Evolutionary conservation across 2,329 filamentous ascomycete species (phyloP).

Genomic region (Amesomyces nigricolor): DNA sequence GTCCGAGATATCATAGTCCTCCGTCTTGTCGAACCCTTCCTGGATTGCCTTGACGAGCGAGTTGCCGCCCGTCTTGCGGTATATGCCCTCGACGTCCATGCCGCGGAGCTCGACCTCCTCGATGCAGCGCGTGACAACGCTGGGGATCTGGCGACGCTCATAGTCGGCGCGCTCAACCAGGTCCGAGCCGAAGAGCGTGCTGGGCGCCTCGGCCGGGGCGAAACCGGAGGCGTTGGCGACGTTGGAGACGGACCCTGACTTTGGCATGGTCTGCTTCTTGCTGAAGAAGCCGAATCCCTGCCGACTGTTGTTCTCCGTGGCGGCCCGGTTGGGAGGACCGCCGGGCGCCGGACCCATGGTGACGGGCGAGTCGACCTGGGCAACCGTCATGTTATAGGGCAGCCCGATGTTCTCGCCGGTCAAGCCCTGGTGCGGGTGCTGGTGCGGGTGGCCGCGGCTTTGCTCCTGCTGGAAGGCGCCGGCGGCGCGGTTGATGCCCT

Average conservation of each 20-base stretch:
- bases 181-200: conserved; percentile 79
- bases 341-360: conserved; percentile 22
- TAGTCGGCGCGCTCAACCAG: conserved; percentile 78
- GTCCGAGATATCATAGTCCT: conserved; percentile 89
- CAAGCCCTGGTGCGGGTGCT: conserved; percentile 48
- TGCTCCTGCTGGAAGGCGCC: conserved; percentile 57
- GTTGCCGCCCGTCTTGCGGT: conserved; percentile 92
- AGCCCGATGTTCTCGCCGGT: conserved; percentile 60
- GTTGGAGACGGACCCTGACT: conserved; percentile 43
- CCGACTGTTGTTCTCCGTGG: conserved; percentile 36
- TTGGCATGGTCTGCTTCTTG: conserved; percentile 42
- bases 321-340: conserved; percentile 21
- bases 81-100: conserved; percentile 97
- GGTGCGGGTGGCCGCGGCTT: conserved; percentile 45
- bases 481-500: conserved; percentile 90
- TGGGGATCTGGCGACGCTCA: conserved; percentile 83
- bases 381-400: conserved; percentile 64
- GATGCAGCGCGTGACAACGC: conserved; percentile 87
- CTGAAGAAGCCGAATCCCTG: conserved; percentile 69
- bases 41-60: conserved; percentile 86
- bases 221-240: conserved; percentile 33
- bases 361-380: conserved; percentile 46
- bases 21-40: conserved; percentile 80
- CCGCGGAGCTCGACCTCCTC: conserved; percentile 93
- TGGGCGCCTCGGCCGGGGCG: conserved; percentile 46